phyloP scores from a whole-genome alignment of 176 grass and related monocot genomes.

The Rhynchospora breviuscula region DNA sequence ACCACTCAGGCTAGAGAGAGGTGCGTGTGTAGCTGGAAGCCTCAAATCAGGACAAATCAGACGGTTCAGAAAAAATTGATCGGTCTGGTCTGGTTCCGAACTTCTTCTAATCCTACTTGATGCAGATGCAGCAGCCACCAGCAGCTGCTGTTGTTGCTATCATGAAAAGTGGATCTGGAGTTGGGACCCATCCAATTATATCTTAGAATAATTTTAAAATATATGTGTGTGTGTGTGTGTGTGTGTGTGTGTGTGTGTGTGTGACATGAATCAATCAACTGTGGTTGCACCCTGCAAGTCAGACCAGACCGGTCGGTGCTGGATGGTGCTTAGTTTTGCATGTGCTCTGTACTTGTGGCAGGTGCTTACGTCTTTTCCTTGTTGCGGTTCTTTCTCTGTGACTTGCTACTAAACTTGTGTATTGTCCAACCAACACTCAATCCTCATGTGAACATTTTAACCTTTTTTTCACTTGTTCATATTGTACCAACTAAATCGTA shows the following conservation, averaged over 20 bases:
- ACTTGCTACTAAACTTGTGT: not conserved
- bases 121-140: not conserved
- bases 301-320: constrained; percentile 8
- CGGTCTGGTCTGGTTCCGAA: not conserved
- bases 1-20: too few species aligned
- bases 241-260: not conserved
- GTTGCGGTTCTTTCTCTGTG: not conserved
- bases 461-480: too few species aligned
- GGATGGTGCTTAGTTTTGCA: constrained; percentile 15
- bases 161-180: not conserved
- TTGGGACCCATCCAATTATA: not conserved
- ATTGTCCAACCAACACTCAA: too few species aligned
- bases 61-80: not conserved
- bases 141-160: constrained; percentile 1
- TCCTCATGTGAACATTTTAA: too few species aligned
- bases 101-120: not conserved
- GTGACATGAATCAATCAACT: constrained; percentile 21
- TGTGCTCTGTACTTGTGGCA: not conserved
- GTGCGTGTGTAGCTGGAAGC: too few species aligned
- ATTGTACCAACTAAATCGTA: too few species aligned
- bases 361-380: not conserved
- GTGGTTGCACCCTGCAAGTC: not conserved
- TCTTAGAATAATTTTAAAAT: not conserved
- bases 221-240: not conserved
- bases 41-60: too few species aligned